A percentile compares a stretch with the other conserved stretches of the same genome.
phyloP scores from a whole-genome alignment of 2,329 filamentous ascomycete species.

The Microthyrium microscopicum region DNA sequence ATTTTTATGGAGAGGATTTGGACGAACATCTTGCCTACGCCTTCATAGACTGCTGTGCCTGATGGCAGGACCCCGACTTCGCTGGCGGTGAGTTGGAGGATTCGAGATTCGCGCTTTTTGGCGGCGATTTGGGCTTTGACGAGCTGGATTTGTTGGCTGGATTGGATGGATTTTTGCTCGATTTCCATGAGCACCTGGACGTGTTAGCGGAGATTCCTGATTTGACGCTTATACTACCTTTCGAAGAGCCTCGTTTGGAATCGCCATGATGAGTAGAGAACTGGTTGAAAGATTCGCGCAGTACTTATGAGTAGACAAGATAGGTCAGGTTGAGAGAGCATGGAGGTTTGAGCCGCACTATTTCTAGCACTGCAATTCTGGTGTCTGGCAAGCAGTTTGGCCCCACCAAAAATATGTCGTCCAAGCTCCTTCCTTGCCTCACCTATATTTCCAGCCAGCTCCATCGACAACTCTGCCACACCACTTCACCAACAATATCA shows the following conservation, averaged over 20 bases:
- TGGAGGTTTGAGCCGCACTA: background rate
- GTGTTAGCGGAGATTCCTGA: conserved; percentile 4
- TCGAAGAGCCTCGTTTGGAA: conserved; percentile 82
- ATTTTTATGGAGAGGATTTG: background rate
- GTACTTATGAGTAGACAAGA: background rate
- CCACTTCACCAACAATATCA: background rate
- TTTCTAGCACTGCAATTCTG: too few relatives aligned
- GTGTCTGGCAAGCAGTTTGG: too few relatives aligned
- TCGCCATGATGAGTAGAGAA: conserved; percentile 67
- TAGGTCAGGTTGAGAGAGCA: background rate
- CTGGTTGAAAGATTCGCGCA: too few relatives aligned
- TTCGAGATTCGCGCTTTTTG: conserved; percentile 77
- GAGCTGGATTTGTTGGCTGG: conserved; percentile 82
- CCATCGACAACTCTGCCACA: background rate
- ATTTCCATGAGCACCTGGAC: conserved; percentile 78
- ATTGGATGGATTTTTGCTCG: conserved; percentile 70
- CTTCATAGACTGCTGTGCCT: conserved; percentile 76
- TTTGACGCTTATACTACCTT: conserved; percentile 44
- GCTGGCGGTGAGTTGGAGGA: conserved; percentile 70
- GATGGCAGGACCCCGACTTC: conserved; percentile 64
- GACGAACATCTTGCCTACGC: conserved; percentile 86
- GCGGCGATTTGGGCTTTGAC: conserved; percentile 68
- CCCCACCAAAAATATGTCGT: too few relatives aligned
- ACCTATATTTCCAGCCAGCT: background rate
- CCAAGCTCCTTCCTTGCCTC: too few relatives aligned